phyloP scores from a whole-genome alignment of 768 basidiomycete species.

The Galerina sulciceps region DNA sequence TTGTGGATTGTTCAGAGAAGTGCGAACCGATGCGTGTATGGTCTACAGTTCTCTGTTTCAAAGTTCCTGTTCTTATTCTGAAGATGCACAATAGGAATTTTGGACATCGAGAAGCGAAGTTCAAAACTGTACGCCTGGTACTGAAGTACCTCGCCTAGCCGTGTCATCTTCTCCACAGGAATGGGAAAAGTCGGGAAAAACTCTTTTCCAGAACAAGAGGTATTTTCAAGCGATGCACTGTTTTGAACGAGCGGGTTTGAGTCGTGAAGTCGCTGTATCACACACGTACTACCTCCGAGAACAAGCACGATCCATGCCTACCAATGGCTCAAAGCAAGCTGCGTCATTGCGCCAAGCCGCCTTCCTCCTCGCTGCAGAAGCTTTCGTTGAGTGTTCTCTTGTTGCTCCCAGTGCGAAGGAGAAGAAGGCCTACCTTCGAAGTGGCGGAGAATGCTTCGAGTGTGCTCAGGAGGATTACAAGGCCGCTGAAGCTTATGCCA shows the following conservation, averaged over 20 bases:
- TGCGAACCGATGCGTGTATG: conserved; percentile 62
- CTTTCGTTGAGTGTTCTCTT: conserved; percentile 48
- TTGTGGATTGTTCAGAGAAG: conserved; percentile 63
- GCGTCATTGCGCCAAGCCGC: conserved; percentile 28
- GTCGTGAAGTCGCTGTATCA: conserved; percentile 48
- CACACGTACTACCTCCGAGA: conserved; percentile 59
- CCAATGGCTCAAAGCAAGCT: conserved; percentile 13
- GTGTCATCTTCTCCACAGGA: conserved; percentile 52
- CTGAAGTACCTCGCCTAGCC: conserved; percentile 56
- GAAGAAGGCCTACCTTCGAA: conserved; percentile 40
- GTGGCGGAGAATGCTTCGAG: conserved; percentile 52
- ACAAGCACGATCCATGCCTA: conserved; percentile 42
- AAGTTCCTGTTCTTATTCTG: background rate
- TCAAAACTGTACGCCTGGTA: conserved; percentile 51
- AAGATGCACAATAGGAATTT: conserved; percentile 39
- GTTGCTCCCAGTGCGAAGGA: conserved; percentile 32
- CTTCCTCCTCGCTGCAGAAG: conserved; percentile 50
- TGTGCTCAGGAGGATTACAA: conserved; percentile 37
- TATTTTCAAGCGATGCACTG: conserved; percentile 54
- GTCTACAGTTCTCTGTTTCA: background rate
- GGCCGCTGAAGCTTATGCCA: conserved; percentile 50
- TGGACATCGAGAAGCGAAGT: conserved; percentile 54
- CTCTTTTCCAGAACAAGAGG: conserved; percentile 42
- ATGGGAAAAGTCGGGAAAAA: conserved; percentile 38
- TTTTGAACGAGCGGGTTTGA: conserved; percentile 43